These are phyloP conservation scores for Tricholoma matsutake DNA, from an alignment of 768 basidiomycete genomes.

Conservation along the genomic window DNA sequence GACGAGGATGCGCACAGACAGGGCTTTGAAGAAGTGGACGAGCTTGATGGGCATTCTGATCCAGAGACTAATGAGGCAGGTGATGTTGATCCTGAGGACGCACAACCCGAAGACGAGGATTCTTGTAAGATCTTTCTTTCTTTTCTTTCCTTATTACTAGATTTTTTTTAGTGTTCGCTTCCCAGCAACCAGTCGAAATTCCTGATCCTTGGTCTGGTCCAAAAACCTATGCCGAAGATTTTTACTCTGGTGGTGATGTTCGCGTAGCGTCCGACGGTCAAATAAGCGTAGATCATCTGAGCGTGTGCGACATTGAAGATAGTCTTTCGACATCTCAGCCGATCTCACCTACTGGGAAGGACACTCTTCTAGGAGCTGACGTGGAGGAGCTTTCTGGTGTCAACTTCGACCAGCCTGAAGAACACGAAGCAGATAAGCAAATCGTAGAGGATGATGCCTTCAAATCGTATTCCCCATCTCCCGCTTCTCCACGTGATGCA, in stretches of 20 bases:
- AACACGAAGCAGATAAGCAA: neutral
- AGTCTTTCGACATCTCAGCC: neutral
- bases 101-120: slow-evolving; percentile 15
- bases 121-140: slow-evolving; percentile 8
- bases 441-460: neutral
- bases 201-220: slow-evolving; percentile 41
- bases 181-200: slow-evolving; percentile 24
- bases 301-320: slow-evolving; percentile 4
- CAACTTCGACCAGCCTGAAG: neutral
- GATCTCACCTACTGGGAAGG: neutral
- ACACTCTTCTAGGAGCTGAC: neutral
- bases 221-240: slow-evolving; percentile 39
- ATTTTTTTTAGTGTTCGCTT: slow-evolving; percentile 4
- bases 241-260: slow-evolving; percentile 43
- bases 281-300: slow-evolving; percentile 27
- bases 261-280: slow-evolving; percentile 5
- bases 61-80: slow-evolving; percentile 7
- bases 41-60: slow-evolving; percentile 9
- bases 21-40: neutral
- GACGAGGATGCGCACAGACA: slow-evolving; percentile 13
- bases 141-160: neutral
- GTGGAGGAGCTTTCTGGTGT: neutral
- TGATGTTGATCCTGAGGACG: slow-evolving; percentile 14
- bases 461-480: neutral
- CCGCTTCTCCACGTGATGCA: neutral